Base-by-base conservation (phyloP, 495 filamentous ascomycete genomes). In the Thozetella sp. region DNA sequence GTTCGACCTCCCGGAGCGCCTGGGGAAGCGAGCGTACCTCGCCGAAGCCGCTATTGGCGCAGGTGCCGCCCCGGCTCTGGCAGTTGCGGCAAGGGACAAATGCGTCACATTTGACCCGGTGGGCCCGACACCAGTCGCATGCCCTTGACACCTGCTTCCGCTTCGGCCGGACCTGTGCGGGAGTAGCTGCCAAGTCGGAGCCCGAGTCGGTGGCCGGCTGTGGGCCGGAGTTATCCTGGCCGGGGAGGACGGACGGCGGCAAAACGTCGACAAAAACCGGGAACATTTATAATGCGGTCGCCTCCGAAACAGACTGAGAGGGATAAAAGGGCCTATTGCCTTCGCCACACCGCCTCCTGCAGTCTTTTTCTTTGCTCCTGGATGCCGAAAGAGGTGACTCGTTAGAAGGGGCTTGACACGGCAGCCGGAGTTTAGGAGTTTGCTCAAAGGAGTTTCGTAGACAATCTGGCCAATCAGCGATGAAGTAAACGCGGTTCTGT, bases 51-150 rank as follows among this genome's bases (percentile, higher is more conserved):
- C 43, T 3, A 19, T 48, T 48, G 43, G 11, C 20, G 43, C 43
- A 48, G 10, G 12, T 10, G n/a, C 43, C 43, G 3, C 43, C 43
- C n/a, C 43, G 12, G 10, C 43, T 11, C n/a, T 48, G 43, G 43
- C 43, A 48, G 43, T 48, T 48, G 43, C n/a, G 43, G n/a, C 43
- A 48, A 19, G 43, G 43, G n/a, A 48, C 43, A 48, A 48, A 48
- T 3, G 43, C 43, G n/a, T 48, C 43, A n/a, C 43, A 48, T 19
- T 48, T 48, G 43, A 48, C 43, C 10, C 43, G 43, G 3, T 48
- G 43, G 12, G 43, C 43, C n/a, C 43, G 43, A 19, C 43, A 48
- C 43, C 43, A 48, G 43, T 48, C 43, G n/a, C 43, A 48, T 10
- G 43, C 43, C 20, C 43, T 48, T 19, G 43, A 4, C 10, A 48